Percentiles rank a stretch among this genome's conserved stretches.
phyloP scores from a whole-genome alignment of 768 basidiomycete species.

The Trametes sanguinea region DNA sequence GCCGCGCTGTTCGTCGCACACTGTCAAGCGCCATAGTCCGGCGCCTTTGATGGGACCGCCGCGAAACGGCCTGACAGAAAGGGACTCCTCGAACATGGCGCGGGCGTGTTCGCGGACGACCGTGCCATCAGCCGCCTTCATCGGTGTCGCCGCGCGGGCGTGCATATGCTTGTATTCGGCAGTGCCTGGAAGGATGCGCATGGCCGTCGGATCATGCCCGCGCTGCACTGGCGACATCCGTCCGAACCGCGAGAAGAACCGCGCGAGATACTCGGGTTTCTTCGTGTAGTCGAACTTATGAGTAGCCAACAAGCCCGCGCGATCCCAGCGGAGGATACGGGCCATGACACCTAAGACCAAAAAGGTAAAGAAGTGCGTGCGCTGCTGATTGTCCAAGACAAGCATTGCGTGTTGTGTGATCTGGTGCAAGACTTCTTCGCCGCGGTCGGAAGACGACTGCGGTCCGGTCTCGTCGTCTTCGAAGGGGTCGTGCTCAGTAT shows the following conservation, averaged over 20 bases:
- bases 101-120: not conserved
- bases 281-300: constrained; percentile 7
- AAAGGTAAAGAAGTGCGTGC: not conserved
- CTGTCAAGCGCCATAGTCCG: not conserved
- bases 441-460: not conserved
- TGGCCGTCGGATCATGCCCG: constrained; percentile 3
- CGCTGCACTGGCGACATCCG: not conserved
- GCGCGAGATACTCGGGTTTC: not conserved
- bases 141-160: not conserved
- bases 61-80: not conserved
- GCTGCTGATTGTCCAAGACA: constrained; percentile 7
- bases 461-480: not conserved
- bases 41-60: no score
- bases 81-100: not conserved
- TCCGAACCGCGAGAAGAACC: constrained; percentile 7
- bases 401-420: not conserved
- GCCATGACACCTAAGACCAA: not conserved
- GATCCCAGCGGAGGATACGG: constrained; percentile 10
- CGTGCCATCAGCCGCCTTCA: not conserved
- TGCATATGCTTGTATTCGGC: not conserved
- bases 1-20: not conserved
- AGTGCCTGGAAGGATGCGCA: not conserved
- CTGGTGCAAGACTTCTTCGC: not conserved
- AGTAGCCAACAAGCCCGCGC: not conserved
- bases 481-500: not conserved